Conservation (phyloP, 768 basidiomycete species). For the Collybia sordida region DNA sequence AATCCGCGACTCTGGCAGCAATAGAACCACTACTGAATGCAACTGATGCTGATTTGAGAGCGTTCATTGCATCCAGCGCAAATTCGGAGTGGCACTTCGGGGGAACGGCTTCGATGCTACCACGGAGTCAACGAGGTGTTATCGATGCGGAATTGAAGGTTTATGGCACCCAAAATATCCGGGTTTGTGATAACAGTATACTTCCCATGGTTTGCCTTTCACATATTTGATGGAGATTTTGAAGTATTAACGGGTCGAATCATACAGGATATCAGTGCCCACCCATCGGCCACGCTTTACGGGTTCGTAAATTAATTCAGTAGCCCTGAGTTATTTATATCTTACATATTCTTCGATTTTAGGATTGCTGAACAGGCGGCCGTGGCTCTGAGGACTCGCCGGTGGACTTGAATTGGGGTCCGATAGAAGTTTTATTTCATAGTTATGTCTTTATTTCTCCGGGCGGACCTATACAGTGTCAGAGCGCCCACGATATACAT, state of each 20-base stretch:
- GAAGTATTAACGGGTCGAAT: background rate
- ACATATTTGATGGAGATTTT: background rate
- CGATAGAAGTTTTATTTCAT: too few species aligned
- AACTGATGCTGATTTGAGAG: background rate
- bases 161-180: constrained; percentile 27
- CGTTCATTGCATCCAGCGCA: background rate
- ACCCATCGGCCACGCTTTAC: background rate
- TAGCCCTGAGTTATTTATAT: too few species aligned
- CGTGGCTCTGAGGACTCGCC: too few species aligned
- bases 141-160: constrained; percentile 28
- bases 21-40: background rate
- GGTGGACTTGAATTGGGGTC: too few species aligned
- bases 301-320: too few species aligned
- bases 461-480: too few species aligned
- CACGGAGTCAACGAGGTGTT: constrained; percentile 25
- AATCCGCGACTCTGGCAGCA: background rate
- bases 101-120: constrained; percentile 26
- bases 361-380: too few species aligned
- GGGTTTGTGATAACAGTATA: constrained; percentile 19
- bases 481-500: too few species aligned
- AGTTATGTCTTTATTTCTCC: too few species aligned
- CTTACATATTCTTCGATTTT: too few species aligned
- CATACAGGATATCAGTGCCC: constrained; percentile 1
- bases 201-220: constrained; percentile 1
- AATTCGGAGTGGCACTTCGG: constrained; percentile 6